Base-by-base conservation (phyloP, 257 asterid genomes). In the Solanum pimpinellifolium region DNA sequence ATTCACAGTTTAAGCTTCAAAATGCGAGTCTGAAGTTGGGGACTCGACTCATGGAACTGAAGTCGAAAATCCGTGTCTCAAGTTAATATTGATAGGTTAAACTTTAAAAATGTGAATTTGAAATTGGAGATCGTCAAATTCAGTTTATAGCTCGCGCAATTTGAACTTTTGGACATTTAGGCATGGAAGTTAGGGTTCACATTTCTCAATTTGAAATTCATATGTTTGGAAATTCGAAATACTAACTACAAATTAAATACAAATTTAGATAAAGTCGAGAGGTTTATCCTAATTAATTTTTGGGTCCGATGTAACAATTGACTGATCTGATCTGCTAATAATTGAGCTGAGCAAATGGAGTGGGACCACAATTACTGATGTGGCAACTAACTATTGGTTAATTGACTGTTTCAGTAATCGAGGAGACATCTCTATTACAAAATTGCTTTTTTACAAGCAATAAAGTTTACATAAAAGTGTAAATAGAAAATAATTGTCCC, bases 321-420 rank as follows among this genome's bases (percentile, higher is more conserved):
- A 81, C 85, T 49, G 29, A 81, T 29, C 69, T 49, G 29, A 81
- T 81, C 69, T 10, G 29, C 69, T 29, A 49, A 81, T 81, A 81
- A 81, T 49, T 49, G 46, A 81, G 69, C 11, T 81, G 18, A 49
- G 44, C 18, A 29, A 49, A 2, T 11, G 29, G 68, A 4, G 33
- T 41, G 35, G 68, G 70, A 68, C 87, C 46, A 29, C n/a, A 29
- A 1, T 49, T 81, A 16, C 31, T 49, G 80, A 89, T 85, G 90
- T 88, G 92, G 88, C 88, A 78, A 14, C 11, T 87, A 1, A 1
- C 23, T 27, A 91, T 76, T 88, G 92, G 89, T 16, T 87, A 20
- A 83, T 91, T 89, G 93, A 91, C 92, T 92, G 89, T 72, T 85
- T 88, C 90, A 69, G 69, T 81, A 86, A 90, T 86, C 94, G 89